Base-by-base conservation (phyloP, 768 basidiomycete genomes). In the Phlegmacium glaucopus region DNA sequence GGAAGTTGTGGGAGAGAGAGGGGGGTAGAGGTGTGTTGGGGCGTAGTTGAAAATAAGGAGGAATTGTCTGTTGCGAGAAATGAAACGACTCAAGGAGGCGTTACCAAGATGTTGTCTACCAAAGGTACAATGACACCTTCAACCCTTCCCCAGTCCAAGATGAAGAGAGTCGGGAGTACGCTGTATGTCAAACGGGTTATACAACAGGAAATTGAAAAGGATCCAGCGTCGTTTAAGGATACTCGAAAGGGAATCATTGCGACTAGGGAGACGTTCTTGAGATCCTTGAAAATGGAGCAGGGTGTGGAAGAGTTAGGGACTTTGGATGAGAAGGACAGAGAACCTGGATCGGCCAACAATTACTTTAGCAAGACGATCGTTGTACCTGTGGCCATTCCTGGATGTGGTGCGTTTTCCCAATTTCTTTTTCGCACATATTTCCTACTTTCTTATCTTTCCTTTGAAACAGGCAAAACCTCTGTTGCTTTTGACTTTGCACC, bases 401-500 rank as follows among this genome's bases (percentile, higher is more conserved):
- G n/a, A n/a, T n/a, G n/a, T n/a, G n/a, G n/a, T n/a, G n/a, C 50
- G 90, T 42, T 29, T 13, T 15, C 2, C 13, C 15, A 27, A 13
- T 11, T 30, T 41, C 26, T 17, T 43, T 8, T 2, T 25, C 18
- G 25, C 11, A 26, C 98, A 10, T 75, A 89, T 0, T 72, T 96
- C 13, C 91, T 91, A 1, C 77, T 98, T 13, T 54, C 2, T 75
- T 85, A 44, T 75, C 98, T 3, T 97, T 94, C 58, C 95, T 92
- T 50, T 92, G 78, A 1, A 96, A 98, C 62, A 92, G 89, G 0
- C 96, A 98, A 62, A 91, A 87, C 58, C 95, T 98, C 62, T 91
- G n/a, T n/a, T n/a, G n/a, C n/a, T n/a, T n/a, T n/a, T n/a, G n/a
- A n/a, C n/a, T n/a, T n/a, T n/a, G n/a, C n/a, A n/a, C n/a, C n/a